phyloP scores from a whole-genome alignment of 306 rosid genomes.

The Adenanthera pavonina region DNA sequence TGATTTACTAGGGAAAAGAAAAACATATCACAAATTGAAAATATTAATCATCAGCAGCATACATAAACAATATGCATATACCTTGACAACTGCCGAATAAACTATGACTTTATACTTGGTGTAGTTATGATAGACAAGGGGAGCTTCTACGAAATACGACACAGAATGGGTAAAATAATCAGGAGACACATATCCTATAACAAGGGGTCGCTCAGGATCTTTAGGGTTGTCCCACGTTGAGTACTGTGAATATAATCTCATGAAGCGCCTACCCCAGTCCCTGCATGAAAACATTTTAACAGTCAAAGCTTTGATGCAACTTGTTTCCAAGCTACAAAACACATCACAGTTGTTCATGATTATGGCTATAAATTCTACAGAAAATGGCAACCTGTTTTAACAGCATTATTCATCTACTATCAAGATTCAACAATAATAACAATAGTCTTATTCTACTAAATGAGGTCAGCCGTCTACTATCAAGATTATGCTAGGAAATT shows the following conservation, averaged over 20 bases:
- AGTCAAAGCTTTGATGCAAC: not conserved
- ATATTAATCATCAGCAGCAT: not conserved
- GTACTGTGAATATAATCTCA: constrained; percentile 75
- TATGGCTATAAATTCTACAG: constrained; percentile 1
- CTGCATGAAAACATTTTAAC: constrained; percentile 54
- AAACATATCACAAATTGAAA: not conserved
- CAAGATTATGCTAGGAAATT: constrained; percentile 6
- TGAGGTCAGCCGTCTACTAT: not conserved
- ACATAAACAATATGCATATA: constrained; percentile 43
- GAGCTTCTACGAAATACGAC: constrained; percentile 95
- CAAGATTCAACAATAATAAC: not conserved
- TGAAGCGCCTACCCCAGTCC: constrained; percentile 97
- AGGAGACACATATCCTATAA: constrained; percentile 96
- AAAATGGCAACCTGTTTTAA: not conserved
- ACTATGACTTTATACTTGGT: constrained; percentile 79
- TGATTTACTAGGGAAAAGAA: not conserved
- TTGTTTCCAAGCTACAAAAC: constrained; percentile 29
- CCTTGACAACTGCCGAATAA: constrained; percentile 99
- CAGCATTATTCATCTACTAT: not conserved
- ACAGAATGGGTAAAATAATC: constrained; percentile 99
- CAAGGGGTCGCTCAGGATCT: constrained; percentile 89
- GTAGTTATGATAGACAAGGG: constrained; percentile 80
- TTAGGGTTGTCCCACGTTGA: constrained; percentile 85
- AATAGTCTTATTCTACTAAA: too few species aligned
- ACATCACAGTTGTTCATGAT: not conserved